phyloP scores from a whole-genome alignment of 257 asterid species.

The Jacaranda mimosifolia region DNA sequence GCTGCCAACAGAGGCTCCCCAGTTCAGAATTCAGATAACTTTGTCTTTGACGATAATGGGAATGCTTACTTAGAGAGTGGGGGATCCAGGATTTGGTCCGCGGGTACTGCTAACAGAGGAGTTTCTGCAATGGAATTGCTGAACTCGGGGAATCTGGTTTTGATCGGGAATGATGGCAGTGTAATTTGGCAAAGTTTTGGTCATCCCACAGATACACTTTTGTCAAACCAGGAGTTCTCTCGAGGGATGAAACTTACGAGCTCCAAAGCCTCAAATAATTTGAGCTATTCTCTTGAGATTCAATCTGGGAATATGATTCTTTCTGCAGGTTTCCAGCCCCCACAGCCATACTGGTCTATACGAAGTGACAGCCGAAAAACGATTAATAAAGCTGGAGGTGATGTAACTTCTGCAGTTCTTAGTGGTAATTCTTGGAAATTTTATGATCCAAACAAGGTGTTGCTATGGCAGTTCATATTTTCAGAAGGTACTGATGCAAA shows the following conservation, averaged over 20 bases:
- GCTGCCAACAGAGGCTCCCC: conserved; percentile 81
- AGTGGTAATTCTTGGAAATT: conserved; percentile 82
- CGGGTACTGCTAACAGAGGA: conserved; percentile 63
- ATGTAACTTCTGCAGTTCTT: conserved; percentile 57
- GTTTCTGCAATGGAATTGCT: conserved; percentile 73
- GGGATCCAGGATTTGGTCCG: conserved; percentile 70
- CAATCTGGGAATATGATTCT: conserved; percentile 80
- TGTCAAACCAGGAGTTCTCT: conserved; percentile 67
- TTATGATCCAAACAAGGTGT: conserved; percentile 48
- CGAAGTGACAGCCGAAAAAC: conserved; percentile 65
- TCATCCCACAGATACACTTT: conserved; percentile 78
- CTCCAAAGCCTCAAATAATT: conserved; percentile 41
- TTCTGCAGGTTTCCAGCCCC: conserved; percentile 61
- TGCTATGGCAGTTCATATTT: conserved; percentile 85
- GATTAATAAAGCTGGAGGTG: conserved; percentile 59
- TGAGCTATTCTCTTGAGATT: conserved; percentile 79
- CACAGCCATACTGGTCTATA: conserved; percentile 89
- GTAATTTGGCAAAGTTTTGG: conserved; percentile 81
- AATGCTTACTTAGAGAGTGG: conserved; percentile 67
- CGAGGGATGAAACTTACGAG: conserved; percentile 76
- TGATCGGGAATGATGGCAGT: conserved; percentile 62
- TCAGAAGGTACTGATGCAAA: conserved; percentile 48
- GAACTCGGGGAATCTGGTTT: conserved; percentile 78
- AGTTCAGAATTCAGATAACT: conserved; percentile 59
- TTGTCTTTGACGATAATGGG: conserved; percentile 68